These are phyloP conservation scores for Calocybe gangraenosa DNA, from an alignment of 768 basidiomycete genomes.

Conservation along the genomic window DNA sequence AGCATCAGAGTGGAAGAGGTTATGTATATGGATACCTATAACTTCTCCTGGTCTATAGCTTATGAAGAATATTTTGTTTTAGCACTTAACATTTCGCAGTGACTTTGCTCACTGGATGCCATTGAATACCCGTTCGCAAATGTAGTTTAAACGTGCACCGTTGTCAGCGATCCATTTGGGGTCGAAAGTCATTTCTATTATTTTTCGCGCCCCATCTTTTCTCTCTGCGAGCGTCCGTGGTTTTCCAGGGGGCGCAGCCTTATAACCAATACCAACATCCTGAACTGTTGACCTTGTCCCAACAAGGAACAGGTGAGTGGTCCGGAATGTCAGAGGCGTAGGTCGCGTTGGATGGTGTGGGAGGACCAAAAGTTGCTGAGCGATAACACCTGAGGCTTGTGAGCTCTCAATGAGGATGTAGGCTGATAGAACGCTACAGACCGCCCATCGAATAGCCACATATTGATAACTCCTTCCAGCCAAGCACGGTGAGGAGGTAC, in stretches of 20 bases:
- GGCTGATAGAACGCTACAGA: constrained; percentile 17
- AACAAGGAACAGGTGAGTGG: constrained; percentile 37
- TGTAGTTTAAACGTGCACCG: constrained; percentile 17
- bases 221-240: constrained; percentile 23
- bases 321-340: constrained; percentile 31
- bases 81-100: not conserved
- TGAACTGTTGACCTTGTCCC: constrained; percentile 29
- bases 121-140: constrained; percentile 19
- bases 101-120: constrained; percentile 12
- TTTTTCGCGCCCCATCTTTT: constrained; percentile 18
- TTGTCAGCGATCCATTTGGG: constrained; percentile 25
- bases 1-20: not conserved
- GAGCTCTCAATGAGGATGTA: not conserved
- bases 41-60: constrained; percentile 18
- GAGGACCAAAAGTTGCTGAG: constrained; percentile 41
- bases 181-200: constrained; percentile 23
- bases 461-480: constrained; percentile 38
- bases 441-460: constrained; percentile 54
- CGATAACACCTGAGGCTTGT: constrained; percentile 29
- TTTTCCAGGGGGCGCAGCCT: constrained; percentile 18
- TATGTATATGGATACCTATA: constrained; percentile 17
- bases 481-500: constrained; percentile 30
- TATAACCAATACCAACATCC: constrained; percentile 19
- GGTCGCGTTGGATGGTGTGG: constrained; percentile 33
- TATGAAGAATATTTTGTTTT: not conserved